These are phyloP conservation scores for Omphalotus olearius DNA, from an alignment of 1,284 basidiomycete genomes.

Conservation along the genomic window DNA sequence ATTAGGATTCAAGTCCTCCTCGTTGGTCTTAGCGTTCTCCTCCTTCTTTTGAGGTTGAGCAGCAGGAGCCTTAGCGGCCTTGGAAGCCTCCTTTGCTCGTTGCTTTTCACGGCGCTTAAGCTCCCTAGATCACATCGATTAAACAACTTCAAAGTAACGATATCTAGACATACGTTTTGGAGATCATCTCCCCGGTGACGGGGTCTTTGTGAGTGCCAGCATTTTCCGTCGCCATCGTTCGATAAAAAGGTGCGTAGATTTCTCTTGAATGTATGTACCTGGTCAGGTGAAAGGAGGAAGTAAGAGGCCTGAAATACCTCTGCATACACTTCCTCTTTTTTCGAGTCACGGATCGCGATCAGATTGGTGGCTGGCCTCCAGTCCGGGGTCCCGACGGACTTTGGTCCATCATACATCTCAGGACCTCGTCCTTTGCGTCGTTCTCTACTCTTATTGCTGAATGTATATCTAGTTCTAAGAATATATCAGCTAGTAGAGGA, in stretches of 20 bases:
- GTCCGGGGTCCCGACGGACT: not conserved
- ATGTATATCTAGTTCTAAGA: no score
- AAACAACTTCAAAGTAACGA: conserved; percentile 18
- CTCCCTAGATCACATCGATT: conserved; percentile 58
- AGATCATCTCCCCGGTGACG: conserved; percentile 91
- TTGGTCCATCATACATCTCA: no score
- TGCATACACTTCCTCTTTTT: conserved; percentile 1
- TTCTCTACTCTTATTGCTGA: no score
- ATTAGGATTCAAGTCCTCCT: conserved; percentile 81
- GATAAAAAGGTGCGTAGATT: conserved; percentile 1
- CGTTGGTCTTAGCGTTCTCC: conserved; percentile 40
- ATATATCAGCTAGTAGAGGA: no score
- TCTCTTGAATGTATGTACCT: not conserved
- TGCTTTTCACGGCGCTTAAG: conserved; percentile 89
- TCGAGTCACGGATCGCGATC: conserved; percentile 10
- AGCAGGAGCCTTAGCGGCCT: conserved; percentile 73
- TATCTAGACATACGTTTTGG: conserved; percentile 73
- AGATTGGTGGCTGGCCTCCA: not conserved
- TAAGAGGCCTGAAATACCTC: conserved; percentile 1
- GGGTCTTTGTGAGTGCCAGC: conserved; percentile 73
- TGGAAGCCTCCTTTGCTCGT: conserved; percentile 80
- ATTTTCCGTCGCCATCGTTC: conserved; percentile 31
- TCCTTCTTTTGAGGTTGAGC: conserved; percentile 31
- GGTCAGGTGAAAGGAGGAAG: not conserved
- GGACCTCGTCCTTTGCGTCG: no score